Evolutionary conservation across 306 rosid species (phyloP).

Genomic region (Cucumis hystrix): DNA sequence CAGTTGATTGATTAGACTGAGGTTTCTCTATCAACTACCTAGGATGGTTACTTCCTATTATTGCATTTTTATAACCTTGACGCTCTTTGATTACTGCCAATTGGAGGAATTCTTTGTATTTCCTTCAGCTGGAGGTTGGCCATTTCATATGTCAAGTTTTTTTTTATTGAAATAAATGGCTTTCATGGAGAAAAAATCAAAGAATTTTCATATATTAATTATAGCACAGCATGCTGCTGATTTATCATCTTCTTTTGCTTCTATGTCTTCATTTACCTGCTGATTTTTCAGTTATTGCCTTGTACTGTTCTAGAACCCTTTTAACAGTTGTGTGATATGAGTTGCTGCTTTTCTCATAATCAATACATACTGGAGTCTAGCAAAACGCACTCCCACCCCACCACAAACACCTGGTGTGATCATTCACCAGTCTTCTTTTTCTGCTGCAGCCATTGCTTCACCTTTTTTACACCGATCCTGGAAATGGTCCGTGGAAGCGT

Average conservation of each 20-base stretch:
- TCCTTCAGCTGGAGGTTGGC: neutral
- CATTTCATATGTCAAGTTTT: neutral
- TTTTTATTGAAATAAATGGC: no score
- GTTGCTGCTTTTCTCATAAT: no score
- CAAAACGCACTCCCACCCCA: no score
- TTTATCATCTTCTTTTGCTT: neutral
- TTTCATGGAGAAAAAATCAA: no score
- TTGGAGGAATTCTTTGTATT: neutral
- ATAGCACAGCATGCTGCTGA: neutral
- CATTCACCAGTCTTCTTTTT: neutral
- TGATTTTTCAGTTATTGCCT: no score
- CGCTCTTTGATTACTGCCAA: neutral
- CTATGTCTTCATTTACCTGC: neutral
- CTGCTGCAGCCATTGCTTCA: slow-evolving; percentile 73
- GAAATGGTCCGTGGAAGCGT: slow-evolving; percentile 94
- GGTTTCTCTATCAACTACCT: neutral
- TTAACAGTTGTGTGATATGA: no score
- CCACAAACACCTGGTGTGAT: neutral
- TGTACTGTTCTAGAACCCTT: no score
- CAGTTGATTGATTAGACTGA: neutral
- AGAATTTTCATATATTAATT: neutral
- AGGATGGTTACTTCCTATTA: neutral
- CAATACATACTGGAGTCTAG: no score
- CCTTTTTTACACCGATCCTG: slow-evolving; percentile 62
- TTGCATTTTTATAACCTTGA: neutral